Evolutionary conservation across 2,329 filamentous ascomycete species (phyloP).

Genomic region (Epichloe gansuensis): DNA sequence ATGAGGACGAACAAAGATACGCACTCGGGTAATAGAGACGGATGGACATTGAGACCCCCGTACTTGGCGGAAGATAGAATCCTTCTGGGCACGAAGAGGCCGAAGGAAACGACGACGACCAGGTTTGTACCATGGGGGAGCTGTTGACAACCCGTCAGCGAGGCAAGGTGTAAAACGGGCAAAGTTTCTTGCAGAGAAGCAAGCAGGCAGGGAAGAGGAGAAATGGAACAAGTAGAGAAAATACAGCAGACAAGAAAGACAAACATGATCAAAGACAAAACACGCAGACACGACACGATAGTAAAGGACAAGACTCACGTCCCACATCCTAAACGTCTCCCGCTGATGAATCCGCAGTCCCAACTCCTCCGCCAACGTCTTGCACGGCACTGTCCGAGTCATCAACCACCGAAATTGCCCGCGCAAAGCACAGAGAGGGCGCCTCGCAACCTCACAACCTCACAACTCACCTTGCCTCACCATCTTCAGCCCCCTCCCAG

Average conservation of each 20-base stretch:
- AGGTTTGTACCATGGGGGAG: constrained; percentile 56
- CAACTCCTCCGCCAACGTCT: constrained; percentile 48
- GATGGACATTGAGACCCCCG: constrained; percentile 87
- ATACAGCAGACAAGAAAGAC: background rate
- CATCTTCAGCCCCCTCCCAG: constrained; percentile 59
- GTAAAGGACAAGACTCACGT: constrained; percentile 32
- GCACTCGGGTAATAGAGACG: constrained; percentile 76
- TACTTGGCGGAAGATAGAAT: constrained; percentile 60
- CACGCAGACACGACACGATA: too few relatives aligned
- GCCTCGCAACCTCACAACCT: background rate
- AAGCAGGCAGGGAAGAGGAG: too few relatives aligned
- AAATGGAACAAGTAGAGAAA: background rate
- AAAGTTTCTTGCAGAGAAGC: background rate
- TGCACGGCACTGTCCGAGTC: constrained; percentile 52
- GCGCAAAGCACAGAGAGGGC: too few relatives aligned
- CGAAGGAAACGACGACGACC: constrained; percentile 87
- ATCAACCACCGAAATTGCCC: too few relatives aligned
- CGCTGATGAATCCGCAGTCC: constrained; percentile 57
- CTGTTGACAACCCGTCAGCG: constrained; percentile 19
- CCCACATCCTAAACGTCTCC: constrained; percentile 74
- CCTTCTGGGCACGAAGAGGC: constrained; percentile 69
- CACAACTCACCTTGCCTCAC: constrained; percentile 46
- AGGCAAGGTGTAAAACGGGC: background rate
- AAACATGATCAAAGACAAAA: background rate
- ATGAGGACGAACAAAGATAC: constrained; percentile 8